Base-by-base conservation (phyloP, 495 filamentous ascomycete genomes). In the Xylaria bambusicola region DNA sequence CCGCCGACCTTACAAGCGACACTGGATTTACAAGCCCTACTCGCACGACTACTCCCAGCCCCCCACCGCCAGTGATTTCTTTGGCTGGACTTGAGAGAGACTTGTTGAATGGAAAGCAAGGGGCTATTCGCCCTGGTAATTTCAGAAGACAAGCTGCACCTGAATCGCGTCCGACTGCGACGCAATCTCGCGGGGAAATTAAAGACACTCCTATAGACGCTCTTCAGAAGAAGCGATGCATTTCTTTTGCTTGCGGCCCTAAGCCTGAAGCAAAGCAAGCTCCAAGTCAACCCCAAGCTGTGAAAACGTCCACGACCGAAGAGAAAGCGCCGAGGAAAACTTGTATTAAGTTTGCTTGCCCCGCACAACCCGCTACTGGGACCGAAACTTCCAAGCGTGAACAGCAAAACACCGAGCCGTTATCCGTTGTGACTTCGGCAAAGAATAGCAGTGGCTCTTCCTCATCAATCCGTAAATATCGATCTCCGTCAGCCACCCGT, bases 11-110 rank as follows among this genome's bases (percentile, higher is more conserved):
- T 52, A 97, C 91, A 26, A 96, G 92, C 73, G 94, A 96, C 67
- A 94, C 88, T 38, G 93, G 90, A 46, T 74, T 91, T 40, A 96
- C 92, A n/a, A 95, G 92, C 63, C 92, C 94, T 42, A 86, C 91
- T n/a, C 78, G 92, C 21, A 89, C 91, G 49, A 90, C 83, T 68
- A 91, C 92, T 12, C 91, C 93, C 6, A 98, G 94, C 68, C 94
- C 94, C 9, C 92, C 90, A 24, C 72, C 84, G 5, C 84, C 86
- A 0, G 68, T 80, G 48, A 54, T 71, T 42, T 63, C 62, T 33
- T 47, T 66, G 10, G 31, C 53, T 55, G 53, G 58, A 35, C 44
- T 66, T 60, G 55, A 63, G 63, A 7, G 63, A 53, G 54, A 62
- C 66, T 58, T 62, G 15, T 66, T 68, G 29, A 63, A 63, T 29